Evolutionary conservation across 1,284 basidiomycete genomes (phyloP).

Genomic region (Rhodotorula sp.): DNA sequence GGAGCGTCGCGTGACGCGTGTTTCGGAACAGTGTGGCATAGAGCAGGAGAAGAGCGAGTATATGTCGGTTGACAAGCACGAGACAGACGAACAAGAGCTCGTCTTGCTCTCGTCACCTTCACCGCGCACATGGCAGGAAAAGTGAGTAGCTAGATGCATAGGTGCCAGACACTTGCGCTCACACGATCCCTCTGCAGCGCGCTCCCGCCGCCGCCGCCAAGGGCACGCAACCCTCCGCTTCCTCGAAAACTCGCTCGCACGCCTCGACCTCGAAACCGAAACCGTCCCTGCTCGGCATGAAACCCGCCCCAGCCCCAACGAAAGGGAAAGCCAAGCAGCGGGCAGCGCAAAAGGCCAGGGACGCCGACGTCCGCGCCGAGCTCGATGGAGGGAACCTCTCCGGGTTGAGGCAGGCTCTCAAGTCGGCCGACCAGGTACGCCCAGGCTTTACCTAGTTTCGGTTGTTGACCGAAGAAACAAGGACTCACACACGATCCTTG

Average conservation of each 20-base stretch:
- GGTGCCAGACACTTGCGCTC: not conserved
- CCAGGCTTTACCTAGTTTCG: no score
- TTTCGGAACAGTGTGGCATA: no score
- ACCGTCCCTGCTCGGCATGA: conserved; percentile 19
- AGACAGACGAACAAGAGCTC: no score
- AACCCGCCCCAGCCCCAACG: not conserved
- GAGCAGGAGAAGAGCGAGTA: not conserved
- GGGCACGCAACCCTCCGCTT: not conserved
- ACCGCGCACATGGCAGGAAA: conserved; percentile 6
- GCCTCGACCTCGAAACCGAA: not conserved
- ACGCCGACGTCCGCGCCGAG: conserved; percentile 1
- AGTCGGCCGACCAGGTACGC: not conserved
- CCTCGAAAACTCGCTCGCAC: conserved; percentile 4
- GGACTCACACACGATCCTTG: rapidly evolving
- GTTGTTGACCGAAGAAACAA: no score
- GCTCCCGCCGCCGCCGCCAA: not conserved
- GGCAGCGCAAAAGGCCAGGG: conserved; percentile 3
- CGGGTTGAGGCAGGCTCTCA: conserved; percentile 9
- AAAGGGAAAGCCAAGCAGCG: conserved; percentile 6
- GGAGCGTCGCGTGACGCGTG: no score
- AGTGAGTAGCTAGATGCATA: not conserved
- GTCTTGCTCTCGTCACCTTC: not conserved
- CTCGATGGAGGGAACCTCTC: conserved; percentile 6
- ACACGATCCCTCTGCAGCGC: not conserved
- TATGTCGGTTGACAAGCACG: not conserved